Evolutionary conservation across 73 alveolate species (phyloP).

Genomic region (Blepharisma japonicum): DNA sequence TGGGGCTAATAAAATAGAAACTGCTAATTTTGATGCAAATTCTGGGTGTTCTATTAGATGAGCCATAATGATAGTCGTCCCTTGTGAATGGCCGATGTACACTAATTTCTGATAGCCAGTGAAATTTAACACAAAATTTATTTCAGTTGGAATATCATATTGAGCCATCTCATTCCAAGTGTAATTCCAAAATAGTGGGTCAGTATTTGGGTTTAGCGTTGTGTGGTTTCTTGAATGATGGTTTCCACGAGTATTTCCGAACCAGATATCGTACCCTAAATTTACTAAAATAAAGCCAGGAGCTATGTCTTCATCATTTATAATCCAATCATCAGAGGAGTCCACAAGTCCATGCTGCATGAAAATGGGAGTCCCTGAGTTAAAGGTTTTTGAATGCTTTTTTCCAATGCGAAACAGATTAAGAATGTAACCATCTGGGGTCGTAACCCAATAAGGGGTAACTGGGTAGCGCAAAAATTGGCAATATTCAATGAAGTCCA

Average conservation of each 20-base stretch:
- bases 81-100: slow-evolving; percentile 92
- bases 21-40: slow-evolving; percentile 32
- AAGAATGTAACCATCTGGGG: slow-evolving; percentile 90
- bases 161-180: slow-evolving; percentile 80
- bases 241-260: slow-evolving; percentile 87
- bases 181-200: slow-evolving; percentile 78
- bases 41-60: slow-evolving; percentile 65
- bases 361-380: slow-evolving; percentile 53
- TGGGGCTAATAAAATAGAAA: slow-evolving; percentile 26
- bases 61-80: slow-evolving; percentile 70
- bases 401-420: slow-evolving; percentile 75
- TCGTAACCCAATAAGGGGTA: slow-evolving; percentile 70
- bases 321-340: slow-evolving; percentile 74
- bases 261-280: slow-evolving; percentile 90
- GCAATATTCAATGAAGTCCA: slow-evolving; percentile 28
- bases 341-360: slow-evolving; percentile 90
- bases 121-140: slow-evolving; percentile 54
- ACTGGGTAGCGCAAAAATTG: slow-evolving; percentile 50
- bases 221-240: slow-evolving; percentile 62
- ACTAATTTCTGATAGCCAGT: slow-evolving; percentile 63
- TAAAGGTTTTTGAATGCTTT: slow-evolving; percentile 41
- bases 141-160: slow-evolving; percentile 78
- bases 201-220: slow-evolving; percentile 47
- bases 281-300: slow-evolving; percentile 69
- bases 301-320: slow-evolving; percentile 72